Percentiles rank a stretch among this genome's conserved stretches.
Conservation (phyloP, 352 stramenopile genomes). For the Blastocystis sp. region DNA sequence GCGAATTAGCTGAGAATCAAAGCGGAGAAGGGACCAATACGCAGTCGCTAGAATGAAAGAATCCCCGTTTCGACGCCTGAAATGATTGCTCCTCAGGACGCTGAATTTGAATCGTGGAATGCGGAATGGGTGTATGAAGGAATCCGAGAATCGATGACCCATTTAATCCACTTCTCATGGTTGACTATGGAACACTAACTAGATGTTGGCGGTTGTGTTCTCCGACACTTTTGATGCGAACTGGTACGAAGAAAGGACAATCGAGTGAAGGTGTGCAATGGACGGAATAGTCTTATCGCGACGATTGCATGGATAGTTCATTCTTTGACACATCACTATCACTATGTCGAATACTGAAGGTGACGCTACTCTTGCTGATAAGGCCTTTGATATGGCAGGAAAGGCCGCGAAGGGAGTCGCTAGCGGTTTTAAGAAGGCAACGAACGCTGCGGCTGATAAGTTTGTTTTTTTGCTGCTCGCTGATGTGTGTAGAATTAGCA, state of each 20-base stretch:
- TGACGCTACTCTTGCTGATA: conserved; percentile 45
- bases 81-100: too few relatives aligned
- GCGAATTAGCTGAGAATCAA: too few relatives aligned
- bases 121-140: too few relatives aligned
- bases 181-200: too few relatives aligned
- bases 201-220: too few relatives aligned
- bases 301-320: conserved; percentile 4
- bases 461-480: not conserved
- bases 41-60: not conserved
- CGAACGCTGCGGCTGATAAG: conserved; percentile 44
- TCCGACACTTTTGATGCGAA: too few relatives aligned
- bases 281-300: not conserved
- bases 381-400: conserved; percentile 42
- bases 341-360: conserved; percentile 29
- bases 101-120: too few relatives aligned
- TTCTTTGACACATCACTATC: not conserved
- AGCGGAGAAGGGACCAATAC: too few relatives aligned
- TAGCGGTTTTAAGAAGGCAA: conserved; percentile 45
- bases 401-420: conserved; percentile 4
- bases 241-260: not conserved
- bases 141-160: too few relatives aligned
- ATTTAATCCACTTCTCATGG: too few relatives aligned
- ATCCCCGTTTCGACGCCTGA: not conserved
- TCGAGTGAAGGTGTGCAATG: conserved; percentile 18
- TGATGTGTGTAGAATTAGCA: conserved; percentile 25